These are phyloP conservation scores for Rhodotorula taiwanensis DNA, from an alignment of 768 basidiomycete genomes.

Conservation along the genomic window DNA sequence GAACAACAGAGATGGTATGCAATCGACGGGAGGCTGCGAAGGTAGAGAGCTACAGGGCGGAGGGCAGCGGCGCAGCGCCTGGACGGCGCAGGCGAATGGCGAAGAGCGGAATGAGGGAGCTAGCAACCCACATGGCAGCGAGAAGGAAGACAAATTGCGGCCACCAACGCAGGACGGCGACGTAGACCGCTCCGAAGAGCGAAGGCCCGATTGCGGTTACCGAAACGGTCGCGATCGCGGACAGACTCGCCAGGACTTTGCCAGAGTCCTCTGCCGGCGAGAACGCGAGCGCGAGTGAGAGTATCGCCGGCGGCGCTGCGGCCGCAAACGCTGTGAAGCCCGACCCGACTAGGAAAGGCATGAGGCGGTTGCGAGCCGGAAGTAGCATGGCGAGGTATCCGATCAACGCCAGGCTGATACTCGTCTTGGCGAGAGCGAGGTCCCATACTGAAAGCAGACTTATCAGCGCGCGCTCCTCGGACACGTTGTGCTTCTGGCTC, in stretches of 20 bases:
- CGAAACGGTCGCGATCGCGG: slow-evolving; percentile 24
- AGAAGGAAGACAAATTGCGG: slow-evolving; percentile 53
- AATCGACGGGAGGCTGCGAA: too few species aligned
- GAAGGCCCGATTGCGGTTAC: slow-evolving; percentile 9
- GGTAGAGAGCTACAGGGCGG: too few species aligned
- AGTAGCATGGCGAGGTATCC: slow-evolving; percentile 21
- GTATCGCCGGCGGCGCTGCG: not conserved
- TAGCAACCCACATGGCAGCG: slow-evolving; percentile 10
- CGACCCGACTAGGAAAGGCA: slow-evolving; percentile 4
- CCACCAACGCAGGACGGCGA: slow-evolving; percentile 72
- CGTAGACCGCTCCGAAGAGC: slow-evolving; percentile 9
- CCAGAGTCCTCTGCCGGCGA: slow-evolving; percentile 15
- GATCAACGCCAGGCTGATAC: not conserved
- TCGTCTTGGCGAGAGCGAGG: not conserved
- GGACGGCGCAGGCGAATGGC: not conserved
- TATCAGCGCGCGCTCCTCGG: too few species aligned
- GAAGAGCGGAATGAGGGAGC: slow-evolving; percentile 1
- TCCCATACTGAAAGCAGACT: slow-evolving; percentile 20
- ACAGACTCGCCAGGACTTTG: slow-evolving; percentile 23
- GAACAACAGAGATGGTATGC: not conserved
- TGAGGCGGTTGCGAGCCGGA: not conserved
- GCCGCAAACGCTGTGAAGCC: slow-evolving; percentile 8
- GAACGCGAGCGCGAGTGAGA: slow-evolving; percentile 21
- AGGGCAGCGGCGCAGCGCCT: too few species aligned
- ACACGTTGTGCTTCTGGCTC: too few species aligned